These are phyloP conservation scores for Pneumocystis sp. DNA, from an alignment of 1,139 yeast species.

Conservation along the genomic window DNA sequence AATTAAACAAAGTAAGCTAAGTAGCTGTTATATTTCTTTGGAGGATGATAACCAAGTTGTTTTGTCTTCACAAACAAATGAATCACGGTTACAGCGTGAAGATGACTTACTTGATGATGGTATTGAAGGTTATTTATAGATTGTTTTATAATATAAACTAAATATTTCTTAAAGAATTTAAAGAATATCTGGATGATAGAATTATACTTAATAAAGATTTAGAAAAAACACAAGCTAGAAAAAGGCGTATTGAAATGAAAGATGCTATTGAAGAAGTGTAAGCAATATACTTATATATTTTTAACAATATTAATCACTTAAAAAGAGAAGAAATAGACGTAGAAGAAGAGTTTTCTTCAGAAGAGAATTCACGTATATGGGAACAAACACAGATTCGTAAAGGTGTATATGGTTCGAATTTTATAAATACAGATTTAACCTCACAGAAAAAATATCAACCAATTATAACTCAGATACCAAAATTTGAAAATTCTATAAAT, in stretches of 20 bases:
- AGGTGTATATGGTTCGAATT: not conserved
- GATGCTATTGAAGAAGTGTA: not conserved
- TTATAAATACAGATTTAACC: not conserved
- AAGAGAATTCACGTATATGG: not conserved
- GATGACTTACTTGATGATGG: not conserved
- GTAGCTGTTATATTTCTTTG: not conserved
- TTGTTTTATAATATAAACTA: not conserved
- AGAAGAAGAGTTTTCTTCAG: not conserved
- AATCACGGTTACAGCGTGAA: not conserved
- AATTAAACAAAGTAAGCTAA: not conserved
- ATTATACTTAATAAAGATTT: not conserved
- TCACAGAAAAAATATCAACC: not conserved
- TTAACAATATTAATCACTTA: not conserved
- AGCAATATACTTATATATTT: not conserved
- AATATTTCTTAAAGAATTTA: not conserved
- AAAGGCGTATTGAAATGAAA: not conserved
- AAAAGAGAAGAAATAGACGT: not conserved
- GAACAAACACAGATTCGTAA: not conserved
- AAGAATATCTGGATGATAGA: not conserved
- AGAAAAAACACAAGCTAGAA: not conserved
- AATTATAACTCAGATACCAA: not conserved
- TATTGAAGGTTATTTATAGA: not conserved
- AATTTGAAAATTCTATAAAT: not conserved
- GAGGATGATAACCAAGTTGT: not conserved
- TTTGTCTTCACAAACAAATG: not conserved